Conservation (phyloP, 106 monocot species). For the Dendrobium huoshanense region DNA sequence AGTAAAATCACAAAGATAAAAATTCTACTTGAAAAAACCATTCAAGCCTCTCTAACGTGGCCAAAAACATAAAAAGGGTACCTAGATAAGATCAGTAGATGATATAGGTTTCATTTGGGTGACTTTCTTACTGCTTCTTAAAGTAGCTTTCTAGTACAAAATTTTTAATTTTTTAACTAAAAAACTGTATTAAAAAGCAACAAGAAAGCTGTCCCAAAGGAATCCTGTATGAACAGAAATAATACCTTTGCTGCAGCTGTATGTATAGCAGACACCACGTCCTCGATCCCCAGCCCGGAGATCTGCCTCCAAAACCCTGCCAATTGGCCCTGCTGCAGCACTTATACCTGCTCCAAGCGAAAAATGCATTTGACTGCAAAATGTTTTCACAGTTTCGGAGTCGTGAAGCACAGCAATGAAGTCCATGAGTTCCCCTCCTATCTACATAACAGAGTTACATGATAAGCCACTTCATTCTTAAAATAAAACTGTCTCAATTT, state of each 20-base stretch:
- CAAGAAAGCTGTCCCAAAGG: too few relatives aligned
- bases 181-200: too few relatives aligned
- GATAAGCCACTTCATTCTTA: neutral
- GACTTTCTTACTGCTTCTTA: too few relatives aligned
- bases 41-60: neutral
- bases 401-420: constrained; percentile 81
- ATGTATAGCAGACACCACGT: constrained; percentile 75
- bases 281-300: constrained; percentile 67
- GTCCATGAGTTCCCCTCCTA: constrained; percentile 79
- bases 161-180: too few relatives aligned
- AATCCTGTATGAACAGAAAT: neutral
- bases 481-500: neutral
- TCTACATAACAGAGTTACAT: constrained; percentile 17
- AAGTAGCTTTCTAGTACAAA: too few relatives aligned
- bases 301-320: constrained; percentile 86
- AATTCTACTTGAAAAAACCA: neutral
- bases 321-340: constrained; percentile 81
- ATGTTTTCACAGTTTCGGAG: constrained; percentile 60
- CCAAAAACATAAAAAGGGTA: neutral
- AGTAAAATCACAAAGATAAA: neutral
- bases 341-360: constrained; percentile 78
- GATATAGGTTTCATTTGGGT: neutral
- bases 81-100: neutral
- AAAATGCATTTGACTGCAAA: constrained; percentile 65
- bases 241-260: constrained; percentile 90